Evolutionary conservation across 75 land plant genomes (phyloP), one percentile per base, ranked within the genome.

Genomic region (Cupressus sempervirens): DNA sequence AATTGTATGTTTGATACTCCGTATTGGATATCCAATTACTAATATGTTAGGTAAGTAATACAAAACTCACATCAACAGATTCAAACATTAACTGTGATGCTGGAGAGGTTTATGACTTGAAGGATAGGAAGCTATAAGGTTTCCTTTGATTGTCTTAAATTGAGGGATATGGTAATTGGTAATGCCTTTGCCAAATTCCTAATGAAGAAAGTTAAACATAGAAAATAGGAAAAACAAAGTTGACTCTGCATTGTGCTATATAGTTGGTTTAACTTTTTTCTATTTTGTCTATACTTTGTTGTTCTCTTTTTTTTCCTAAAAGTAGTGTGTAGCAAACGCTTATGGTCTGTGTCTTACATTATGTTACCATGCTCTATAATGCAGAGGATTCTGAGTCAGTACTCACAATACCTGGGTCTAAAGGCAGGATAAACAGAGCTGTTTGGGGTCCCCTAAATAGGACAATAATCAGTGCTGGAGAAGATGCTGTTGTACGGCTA

Each of bases 361-460:
- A 38, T 76, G 54, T 52, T 54, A 0, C 58, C n/a, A 9, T 48
- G 14, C 15, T 76, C 83, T 62, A 45, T 81, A 65, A 77, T 88
- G 72, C 94, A 96, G 98, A 96, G 87, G 88, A 84, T 53, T 85
- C 89, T 34, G 97, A 96, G 29, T 93, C 95, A 65, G 86, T 89
- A 30, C 91, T 94, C 48, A 85, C 87, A 3, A 89, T 97, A 72
- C 94, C 89, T 30, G 99, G 99, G 11, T 92, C 92, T 46, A 93
- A 92, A 80, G 98, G 98, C 72, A 92, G 96, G 90, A 97, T 97
- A 32, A 94, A 93, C 86, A 94, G 99, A 88, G 99, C 94, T 54
- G 91, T 97, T n/a, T 97, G 99, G 99, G 99, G 99, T 32, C 98
- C 99, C 41, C 84, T 97, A 23, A 97, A 97, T 84, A 91, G 74